phyloP scores from a whole-genome alignment of 2,329 filamentous ascomycete genomes.

The Geosmithia flava region DNA sequence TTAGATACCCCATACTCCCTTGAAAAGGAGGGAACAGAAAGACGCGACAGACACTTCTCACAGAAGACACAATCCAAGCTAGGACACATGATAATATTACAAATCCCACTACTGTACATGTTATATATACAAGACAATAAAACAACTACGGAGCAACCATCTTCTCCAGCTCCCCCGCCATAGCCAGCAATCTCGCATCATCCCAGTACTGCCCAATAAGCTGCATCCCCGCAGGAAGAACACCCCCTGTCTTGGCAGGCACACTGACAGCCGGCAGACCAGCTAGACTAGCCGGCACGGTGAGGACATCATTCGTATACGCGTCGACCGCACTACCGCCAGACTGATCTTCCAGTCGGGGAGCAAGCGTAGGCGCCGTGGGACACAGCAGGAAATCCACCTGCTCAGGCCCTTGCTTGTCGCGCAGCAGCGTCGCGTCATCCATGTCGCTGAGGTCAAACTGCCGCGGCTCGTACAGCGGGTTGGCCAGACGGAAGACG shows the following conservation, averaged over 20 bases:
- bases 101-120: not conserved
- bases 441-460: constrained; percentile 51
- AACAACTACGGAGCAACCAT: constrained; percentile 9
- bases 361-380: constrained; percentile 69
- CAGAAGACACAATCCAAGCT: not conserved
- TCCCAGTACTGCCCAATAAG: constrained; percentile 74
- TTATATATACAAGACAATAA: not conserved
- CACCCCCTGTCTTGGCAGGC: constrained; percentile 32
- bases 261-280: constrained; percentile 83
- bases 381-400: constrained; percentile 85
- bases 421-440: constrained; percentile 34
- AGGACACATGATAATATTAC: not conserved
- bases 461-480: constrained; percentile 41
- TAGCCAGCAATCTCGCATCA: constrained; percentile 49
- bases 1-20: too few species aligned
- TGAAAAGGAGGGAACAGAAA: too few species aligned
- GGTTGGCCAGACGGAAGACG: constrained; percentile 60
- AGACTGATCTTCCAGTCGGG: constrained; percentile 48
- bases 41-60: not conserved
- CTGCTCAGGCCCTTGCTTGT: constrained; percentile 45
- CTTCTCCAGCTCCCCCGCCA: constrained; percentile 35
- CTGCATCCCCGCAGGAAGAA: constrained; percentile 47
- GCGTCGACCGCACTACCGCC: constrained; percentile 39
- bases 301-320: constrained; percentile 92
- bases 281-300: constrained; percentile 85